A percentile compares a stretch with the other conserved stretches of the same genome.
Conservation (phyloP, 139 green algal genomes). For the Picochlorum costavermella region DNA sequence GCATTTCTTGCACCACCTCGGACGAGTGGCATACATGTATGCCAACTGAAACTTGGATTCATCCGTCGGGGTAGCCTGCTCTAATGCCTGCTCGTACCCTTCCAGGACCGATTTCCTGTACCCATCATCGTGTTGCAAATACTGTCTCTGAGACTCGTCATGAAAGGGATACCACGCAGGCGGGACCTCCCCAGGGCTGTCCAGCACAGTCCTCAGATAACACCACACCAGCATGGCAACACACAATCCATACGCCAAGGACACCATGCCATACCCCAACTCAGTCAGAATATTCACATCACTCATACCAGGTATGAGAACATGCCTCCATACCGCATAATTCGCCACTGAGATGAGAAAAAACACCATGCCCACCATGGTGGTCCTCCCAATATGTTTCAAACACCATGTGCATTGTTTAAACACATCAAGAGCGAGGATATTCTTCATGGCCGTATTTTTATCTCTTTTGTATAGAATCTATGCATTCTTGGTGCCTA, state of each 20-base stretch:
- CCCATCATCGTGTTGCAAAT: slow-evolving; percentile 1
- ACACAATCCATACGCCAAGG: slow-evolving; percentile 25
- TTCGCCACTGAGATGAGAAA: background rate
- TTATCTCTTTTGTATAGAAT: no score
- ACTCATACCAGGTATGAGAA: slow-evolving; percentile 1
- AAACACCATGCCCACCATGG: background rate
- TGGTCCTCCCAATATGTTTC: slow-evolving; percentile 11
- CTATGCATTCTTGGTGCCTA: no score
- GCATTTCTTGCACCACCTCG: slow-evolving; percentile 49
- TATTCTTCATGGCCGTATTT: no score
- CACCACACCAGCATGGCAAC: slow-evolving; percentile 79
- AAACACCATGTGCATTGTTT: background rate
- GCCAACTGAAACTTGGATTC: background rate
- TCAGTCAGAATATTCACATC: background rate
- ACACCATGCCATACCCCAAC: background rate
- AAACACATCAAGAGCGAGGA: no score
- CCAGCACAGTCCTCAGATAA: slow-evolving; percentile 80
- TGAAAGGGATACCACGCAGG: slow-evolving; percentile 80
- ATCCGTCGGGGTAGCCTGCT: background rate
- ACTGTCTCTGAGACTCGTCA: slow-evolving; percentile 36
- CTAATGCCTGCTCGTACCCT: background rate
- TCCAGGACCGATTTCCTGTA: slow-evolving; percentile 8
- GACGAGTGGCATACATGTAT: slow-evolving; percentile 13
- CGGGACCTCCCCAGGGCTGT: slow-evolving; percentile 75
- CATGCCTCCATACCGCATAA: background rate